Conservation (phyloP, 352 stramenopile genomes). For the Thraustochytrium aureum region DNA sequence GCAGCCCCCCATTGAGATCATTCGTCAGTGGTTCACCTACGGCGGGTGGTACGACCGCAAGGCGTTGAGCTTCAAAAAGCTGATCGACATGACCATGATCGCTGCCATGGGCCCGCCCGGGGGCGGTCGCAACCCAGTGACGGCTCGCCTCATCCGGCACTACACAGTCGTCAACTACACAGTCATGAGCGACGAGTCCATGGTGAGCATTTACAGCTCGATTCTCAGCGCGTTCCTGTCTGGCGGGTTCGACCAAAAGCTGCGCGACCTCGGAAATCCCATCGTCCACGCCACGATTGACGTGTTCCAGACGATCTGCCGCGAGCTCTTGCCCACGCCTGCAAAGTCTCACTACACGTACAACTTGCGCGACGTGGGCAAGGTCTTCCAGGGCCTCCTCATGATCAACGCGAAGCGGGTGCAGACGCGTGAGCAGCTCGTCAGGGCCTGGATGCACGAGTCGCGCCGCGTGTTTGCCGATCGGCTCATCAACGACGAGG, state of each 20-base stretch:
- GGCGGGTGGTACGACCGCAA: slow-evolving; percentile 94
- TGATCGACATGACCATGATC: slow-evolving; percentile 90
- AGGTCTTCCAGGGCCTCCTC: slow-evolving; percentile 86
- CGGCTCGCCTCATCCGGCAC: slow-evolving; percentile 81
- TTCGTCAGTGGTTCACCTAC: slow-evolving; percentile 94
- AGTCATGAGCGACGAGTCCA: slow-evolving; percentile 83
- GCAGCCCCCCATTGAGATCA: slow-evolving; percentile 91
- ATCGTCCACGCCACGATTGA: slow-evolving; percentile 59
- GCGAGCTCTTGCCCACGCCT: slow-evolving; percentile 84
- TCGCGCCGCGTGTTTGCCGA: slow-evolving; percentile 91
- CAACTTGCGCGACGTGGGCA: slow-evolving; percentile 92
- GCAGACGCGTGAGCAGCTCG: slow-evolving; percentile 59
- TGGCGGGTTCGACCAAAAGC: slow-evolving; percentile 57
- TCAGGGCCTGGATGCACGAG: slow-evolving; percentile 89
- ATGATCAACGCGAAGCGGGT: slow-evolving; percentile 74
- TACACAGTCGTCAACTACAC: slow-evolving; percentile 94
- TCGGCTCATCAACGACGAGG: slow-evolving; percentile 78
- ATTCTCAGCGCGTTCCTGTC: slow-evolving; percentile 83
- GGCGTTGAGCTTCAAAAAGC: slow-evolving; percentile 79
- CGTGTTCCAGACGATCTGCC: slow-evolving; percentile 87
- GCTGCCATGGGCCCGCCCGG: slow-evolving; percentile 87
- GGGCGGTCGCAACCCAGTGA: slow-evolving; percentile 89
- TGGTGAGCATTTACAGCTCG: slow-evolving; percentile 86
- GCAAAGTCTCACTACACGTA: slow-evolving; percentile 96
- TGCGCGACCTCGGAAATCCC: slow-evolving; percentile 25